These are phyloP conservation scores for Phytopythium helicoides DNA, from an alignment of 352 stramenopile genomes.

Conservation along the genomic window DNA sequence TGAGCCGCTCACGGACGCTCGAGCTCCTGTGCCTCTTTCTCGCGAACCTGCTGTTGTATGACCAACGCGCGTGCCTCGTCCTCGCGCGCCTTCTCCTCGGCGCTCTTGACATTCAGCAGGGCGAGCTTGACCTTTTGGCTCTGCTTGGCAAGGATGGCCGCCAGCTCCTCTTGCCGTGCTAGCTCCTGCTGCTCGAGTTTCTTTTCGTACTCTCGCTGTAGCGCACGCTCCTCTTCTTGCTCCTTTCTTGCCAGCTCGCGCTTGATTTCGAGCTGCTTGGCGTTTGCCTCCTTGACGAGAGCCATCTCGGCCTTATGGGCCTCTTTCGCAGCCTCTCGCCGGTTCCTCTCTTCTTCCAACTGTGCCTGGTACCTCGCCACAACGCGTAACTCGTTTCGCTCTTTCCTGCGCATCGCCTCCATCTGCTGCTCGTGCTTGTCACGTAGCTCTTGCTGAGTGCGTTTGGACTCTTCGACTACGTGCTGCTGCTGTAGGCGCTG, in stretches of 20 bases:
- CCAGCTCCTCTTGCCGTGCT: slow-evolving; percentile 39
- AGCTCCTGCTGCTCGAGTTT: slow-evolving; percentile 51
- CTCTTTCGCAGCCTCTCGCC: slow-evolving; percentile 44
- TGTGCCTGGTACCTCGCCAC: slow-evolving; percentile 37
- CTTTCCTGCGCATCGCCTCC: slow-evolving; percentile 32
- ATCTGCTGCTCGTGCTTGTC: slow-evolving; percentile 31
- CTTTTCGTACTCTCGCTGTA: slow-evolving; percentile 46
- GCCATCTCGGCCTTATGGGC: slow-evolving; percentile 39
- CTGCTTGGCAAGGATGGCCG: slow-evolving; percentile 47
- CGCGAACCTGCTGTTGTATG: slow-evolving; percentile 38
- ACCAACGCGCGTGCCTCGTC: slow-evolving; percentile 44
- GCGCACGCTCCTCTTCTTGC: slow-evolving; percentile 36
- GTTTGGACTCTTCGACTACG: slow-evolving; percentile 36
- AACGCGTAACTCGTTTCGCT: slow-evolving; percentile 38
- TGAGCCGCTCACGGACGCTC: slow-evolving; percentile 26
- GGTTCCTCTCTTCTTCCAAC: slow-evolving; percentile 43
- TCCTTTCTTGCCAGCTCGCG: slow-evolving; percentile 29
- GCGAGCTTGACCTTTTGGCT: slow-evolving; percentile 54
- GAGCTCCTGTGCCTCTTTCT: slow-evolving; percentile 35
- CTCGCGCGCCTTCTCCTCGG: slow-evolving; percentile 53
- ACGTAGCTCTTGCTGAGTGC: slow-evolving; percentile 43
- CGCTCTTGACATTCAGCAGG: slow-evolving; percentile 56
- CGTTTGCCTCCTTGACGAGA: slow-evolving; percentile 49
- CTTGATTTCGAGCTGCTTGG: slow-evolving; percentile 48
- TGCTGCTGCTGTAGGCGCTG: slow-evolving; percentile 23